Conservation (phyloP, 352 stramenopile genomes). For the Phytophthora citrophthora region DNA sequence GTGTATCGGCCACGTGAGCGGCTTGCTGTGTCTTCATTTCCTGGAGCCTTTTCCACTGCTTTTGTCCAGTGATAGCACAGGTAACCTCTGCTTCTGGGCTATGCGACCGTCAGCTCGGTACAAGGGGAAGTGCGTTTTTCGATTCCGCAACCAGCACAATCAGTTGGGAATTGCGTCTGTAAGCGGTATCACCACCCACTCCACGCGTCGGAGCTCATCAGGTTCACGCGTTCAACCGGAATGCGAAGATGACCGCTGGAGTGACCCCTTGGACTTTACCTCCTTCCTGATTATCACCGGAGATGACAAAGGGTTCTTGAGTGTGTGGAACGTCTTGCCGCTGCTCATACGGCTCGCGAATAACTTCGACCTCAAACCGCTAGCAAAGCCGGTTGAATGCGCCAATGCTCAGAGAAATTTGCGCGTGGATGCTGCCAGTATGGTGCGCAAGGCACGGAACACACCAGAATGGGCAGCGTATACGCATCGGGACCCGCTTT, state of each 20-base stretch:
- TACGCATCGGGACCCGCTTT: slow-evolving; percentile 47
- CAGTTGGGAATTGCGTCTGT: slow-evolving; percentile 48
- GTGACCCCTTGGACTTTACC: slow-evolving; percentile 35
- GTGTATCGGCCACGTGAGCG: slow-evolving; percentile 76
- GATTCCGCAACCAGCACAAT: slow-evolving; percentile 67
- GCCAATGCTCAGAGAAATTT: slow-evolving; percentile 77
- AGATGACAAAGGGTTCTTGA: slow-evolving; percentile 82
- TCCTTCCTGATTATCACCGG: slow-evolving; percentile 68
- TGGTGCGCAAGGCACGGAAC: slow-evolving; percentile 76
- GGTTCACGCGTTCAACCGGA: neutral
- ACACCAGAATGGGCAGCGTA: slow-evolving; percentile 70
- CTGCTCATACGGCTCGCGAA: slow-evolving; percentile 69
- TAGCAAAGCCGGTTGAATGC: slow-evolving; percentile 71
- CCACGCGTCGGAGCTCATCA: slow-evolving; percentile 17
- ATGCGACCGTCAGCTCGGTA: slow-evolving; percentile 61
- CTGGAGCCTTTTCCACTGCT: slow-evolving; percentile 79
- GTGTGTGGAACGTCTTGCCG: slow-evolving; percentile 74
- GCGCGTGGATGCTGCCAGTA: slow-evolving; percentile 67
- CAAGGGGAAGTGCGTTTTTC: slow-evolving; percentile 80
- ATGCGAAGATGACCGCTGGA: slow-evolving; percentile 24
- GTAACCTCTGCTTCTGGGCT: slow-evolving; percentile 81
- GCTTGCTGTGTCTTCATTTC: slow-evolving; percentile 71
- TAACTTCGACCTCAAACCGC: slow-evolving; percentile 46
- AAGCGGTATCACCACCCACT: slow-evolving; percentile 52
- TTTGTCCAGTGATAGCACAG: slow-evolving; percentile 67